Conservation (phyloP, 345 rosid genomes). For the Lagerstroemia speciosa region DNA sequence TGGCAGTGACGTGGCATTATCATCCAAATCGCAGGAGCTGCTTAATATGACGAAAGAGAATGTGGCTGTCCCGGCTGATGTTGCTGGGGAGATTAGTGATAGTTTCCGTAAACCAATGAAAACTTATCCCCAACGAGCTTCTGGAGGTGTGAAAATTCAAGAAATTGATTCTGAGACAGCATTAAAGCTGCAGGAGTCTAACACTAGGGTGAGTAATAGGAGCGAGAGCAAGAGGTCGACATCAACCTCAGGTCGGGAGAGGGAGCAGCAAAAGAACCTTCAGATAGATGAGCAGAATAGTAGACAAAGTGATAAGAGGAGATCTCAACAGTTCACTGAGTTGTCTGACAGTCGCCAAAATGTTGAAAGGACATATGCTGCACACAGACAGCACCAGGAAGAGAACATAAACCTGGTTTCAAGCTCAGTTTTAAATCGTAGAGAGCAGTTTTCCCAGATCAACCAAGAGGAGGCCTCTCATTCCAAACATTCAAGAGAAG, state of each 20-base stretch:
- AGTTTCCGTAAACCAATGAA: not conserved
- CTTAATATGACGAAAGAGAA: slow-evolving; percentile 34
- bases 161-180: slow-evolving; percentile 27
- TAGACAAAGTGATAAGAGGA: slow-evolving; percentile 26
- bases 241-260: slow-evolving; percentile 22
- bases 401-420: slow-evolving; percentile 20
- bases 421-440: slow-evolving; percentile 25
- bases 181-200: slow-evolving; percentile 32
- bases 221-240: slow-evolving; percentile 27
- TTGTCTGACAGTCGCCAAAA: slow-evolving; percentile 22
- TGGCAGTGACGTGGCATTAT: slow-evolving; percentile 27
- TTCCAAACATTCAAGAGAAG: slow-evolving; percentile 31
- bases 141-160: slow-evolving; percentile 24
- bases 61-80: slow-evolving; percentile 11
- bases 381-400: slow-evolving; percentile 30
- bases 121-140: slow-evolving; percentile 18
- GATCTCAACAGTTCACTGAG: slow-evolving; percentile 27
- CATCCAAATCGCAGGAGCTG: slow-evolving; percentile 29
- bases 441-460: slow-evolving; percentile 23
- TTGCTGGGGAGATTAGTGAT: slow-evolving; percentile 12
- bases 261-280: slow-evolving; percentile 18
- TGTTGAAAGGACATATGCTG: slow-evolving; percentile 22
- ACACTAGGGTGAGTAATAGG: slow-evolving; percentile 28
- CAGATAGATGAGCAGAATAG: slow-evolving; percentile 26
- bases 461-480: slow-evolving; percentile 24